A percentile compares a stretch with the other conserved stretches of the same genome.
Conservation (phyloP, 306 rosid species). For the Vicia faba region DNA sequence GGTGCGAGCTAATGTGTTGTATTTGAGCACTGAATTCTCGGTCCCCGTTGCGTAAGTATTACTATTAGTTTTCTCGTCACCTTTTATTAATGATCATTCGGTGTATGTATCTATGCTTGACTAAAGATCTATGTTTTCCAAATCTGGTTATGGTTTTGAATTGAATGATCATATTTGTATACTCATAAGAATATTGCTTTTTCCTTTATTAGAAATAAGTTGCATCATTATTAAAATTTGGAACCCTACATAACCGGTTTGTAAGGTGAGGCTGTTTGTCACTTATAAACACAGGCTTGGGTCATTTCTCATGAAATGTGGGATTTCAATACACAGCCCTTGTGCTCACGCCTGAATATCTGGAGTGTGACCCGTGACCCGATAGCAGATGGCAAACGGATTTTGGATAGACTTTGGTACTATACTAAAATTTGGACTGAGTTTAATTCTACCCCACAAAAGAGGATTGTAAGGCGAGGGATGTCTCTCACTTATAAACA, state of each 20-base stretch:
- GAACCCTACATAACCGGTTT: neutral
- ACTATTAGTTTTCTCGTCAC: neutral
- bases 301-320: neutral
- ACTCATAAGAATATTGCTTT: conserved; percentile 9
- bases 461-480: neutral
- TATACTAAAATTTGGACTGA: neutral
- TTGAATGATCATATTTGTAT: conserved; percentile 12
- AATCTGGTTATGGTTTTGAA: conserved; percentile 34
- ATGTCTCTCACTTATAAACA: neutral
- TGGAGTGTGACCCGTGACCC: neutral
- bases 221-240: neutral
- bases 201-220: conserved; percentile 8
- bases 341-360: neutral
- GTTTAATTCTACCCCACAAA: neutral
- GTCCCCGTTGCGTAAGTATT: conserved; percentile 67
- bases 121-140: conserved; percentile 2
- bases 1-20: conserved; percentile 86
- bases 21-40: conserved; percentile 71
- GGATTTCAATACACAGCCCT: neutral
- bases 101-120: conserved; percentile 13
- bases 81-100: conserved; percentile 3
- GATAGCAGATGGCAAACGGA: neutral
- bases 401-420: neutral
- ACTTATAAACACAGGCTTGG: neutral
- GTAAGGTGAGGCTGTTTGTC: neutral